Percentiles rank a stretch among this genome's conserved stretches.
These are phyloP conservation scores for Aspergillus persii DNA, from an alignment of 2,329 filamentous ascomycete genomes.

Conservation along the genomic window DNA sequence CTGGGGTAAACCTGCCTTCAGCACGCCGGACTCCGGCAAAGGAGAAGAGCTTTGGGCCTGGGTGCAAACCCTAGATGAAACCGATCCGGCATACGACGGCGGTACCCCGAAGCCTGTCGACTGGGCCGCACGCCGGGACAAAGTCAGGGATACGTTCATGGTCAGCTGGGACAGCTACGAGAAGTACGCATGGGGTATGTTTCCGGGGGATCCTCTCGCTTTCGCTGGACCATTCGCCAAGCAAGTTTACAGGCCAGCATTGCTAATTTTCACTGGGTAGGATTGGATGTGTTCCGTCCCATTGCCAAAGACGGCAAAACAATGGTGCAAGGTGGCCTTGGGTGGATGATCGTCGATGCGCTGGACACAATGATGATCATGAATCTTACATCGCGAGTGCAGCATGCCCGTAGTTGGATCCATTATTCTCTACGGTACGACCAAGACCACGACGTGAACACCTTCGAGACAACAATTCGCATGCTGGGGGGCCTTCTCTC, in stretches of 20 bases:
- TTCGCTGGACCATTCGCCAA: background rate
- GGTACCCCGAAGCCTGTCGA: slow-evolving; percentile 50
- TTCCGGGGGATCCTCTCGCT: background rate
- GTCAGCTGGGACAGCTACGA: slow-evolving; percentile 92
- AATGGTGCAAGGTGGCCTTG: slow-evolving; percentile 86
- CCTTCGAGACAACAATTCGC: slow-evolving; percentile 95
- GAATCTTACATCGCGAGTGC: slow-evolving; percentile 85
- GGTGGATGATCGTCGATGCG: slow-evolving; percentile 97
- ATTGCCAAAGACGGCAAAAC: slow-evolving; percentile 73
- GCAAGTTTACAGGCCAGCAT: background rate
- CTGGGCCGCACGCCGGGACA: slow-evolving; percentile 75
- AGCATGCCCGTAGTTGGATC: slow-evolving; percentile 86
- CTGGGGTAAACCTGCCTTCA: slow-evolving; percentile 21
- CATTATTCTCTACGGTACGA: slow-evolving; percentile 77
- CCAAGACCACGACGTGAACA: slow-evolving; percentile 92
- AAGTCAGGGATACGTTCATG: slow-evolving; percentile 84
- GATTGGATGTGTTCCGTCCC: slow-evolving; percentile 76
- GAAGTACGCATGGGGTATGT: slow-evolving; percentile 87
- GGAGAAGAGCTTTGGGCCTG: slow-evolving; percentile 54
- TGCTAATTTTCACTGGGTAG: slow-evolving; percentile 16
- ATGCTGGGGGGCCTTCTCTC: slow-evolving; percentile 93
- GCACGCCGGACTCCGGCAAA: slow-evolving; percentile 31
- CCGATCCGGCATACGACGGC: slow-evolving; percentile 22
- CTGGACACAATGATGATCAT: slow-evolving; percentile 97
- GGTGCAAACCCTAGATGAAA: slow-evolving; percentile 52